Conservation (phyloP, 208 protist species). For the Leishmania tarentolae region DNA sequence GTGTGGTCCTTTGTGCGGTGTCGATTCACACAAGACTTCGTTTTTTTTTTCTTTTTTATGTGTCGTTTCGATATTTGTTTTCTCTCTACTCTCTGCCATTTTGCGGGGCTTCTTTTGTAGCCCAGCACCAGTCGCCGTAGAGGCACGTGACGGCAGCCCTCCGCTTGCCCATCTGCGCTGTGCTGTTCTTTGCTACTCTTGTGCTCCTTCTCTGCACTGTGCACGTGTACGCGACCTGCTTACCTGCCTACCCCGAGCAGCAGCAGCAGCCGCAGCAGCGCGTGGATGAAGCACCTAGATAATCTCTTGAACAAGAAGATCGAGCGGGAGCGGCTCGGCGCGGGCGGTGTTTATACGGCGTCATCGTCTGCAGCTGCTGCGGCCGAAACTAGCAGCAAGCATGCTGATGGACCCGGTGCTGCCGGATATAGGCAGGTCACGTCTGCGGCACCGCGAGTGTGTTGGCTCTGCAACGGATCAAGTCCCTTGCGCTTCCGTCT, state of each 20-base stretch:
- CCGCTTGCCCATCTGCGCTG: not conserved
- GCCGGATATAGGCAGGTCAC: constrained; percentile 1
- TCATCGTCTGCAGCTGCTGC: not conserved
- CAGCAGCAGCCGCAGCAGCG: constrained; percentile 3
- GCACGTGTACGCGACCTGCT: not conserved
- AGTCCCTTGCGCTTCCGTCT: constrained; percentile 44
- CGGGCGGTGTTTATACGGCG: not conserved
- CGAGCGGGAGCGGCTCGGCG: constrained; percentile 35
- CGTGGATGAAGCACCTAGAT: constrained; percentile 32
- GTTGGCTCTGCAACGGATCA: constrained; percentile 64
- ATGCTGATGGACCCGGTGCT: not conserved
- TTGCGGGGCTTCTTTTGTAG: not conserved
- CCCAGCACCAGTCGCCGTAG: not conserved
- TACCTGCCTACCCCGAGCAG: not conserved
- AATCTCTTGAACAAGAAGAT: constrained; percentile 42
- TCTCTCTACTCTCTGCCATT: not conserved
- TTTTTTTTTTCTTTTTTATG: not conserved
- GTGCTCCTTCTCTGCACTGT: not conserved
- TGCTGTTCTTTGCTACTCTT: not conserved
- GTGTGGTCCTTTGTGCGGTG: not conserved
- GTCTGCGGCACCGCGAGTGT: constrained; percentile 16
- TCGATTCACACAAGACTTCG: not conserved
- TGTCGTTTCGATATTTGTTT: not conserved
- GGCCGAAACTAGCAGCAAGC: not conserved
- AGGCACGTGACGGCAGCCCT: constrained; percentile 10